phyloP scores from a whole-genome alignment of 2,329 filamentous ascomycete species.

The Seiridium cupressi region DNA sequence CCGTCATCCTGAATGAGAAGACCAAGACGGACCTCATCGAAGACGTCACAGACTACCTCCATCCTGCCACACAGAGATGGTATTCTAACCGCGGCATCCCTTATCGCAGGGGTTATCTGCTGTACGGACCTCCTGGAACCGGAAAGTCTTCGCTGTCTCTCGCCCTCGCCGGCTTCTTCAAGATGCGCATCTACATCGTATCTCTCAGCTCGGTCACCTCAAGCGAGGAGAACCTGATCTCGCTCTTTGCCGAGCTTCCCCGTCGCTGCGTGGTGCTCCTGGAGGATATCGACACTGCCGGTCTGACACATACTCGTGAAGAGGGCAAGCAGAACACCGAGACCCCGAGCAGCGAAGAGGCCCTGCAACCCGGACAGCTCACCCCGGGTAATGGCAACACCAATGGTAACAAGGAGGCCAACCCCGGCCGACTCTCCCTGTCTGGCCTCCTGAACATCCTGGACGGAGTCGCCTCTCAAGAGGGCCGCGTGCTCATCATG shows the following conservation, averaged over 20 bases:
- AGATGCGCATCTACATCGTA: constrained; percentile 70
- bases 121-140: constrained; percentile 77
- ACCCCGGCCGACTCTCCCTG: constrained; percentile 55
- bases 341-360: constrained; percentile 11
- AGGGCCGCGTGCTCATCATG: constrained; percentile 64
- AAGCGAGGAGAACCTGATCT: constrained; percentile 63
- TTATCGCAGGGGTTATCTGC: constrained; percentile 79
- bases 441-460: constrained; percentile 80
- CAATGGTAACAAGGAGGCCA: constrained; percentile 14
- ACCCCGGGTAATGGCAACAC: constrained; percentile 27
- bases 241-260: constrained; percentile 66
- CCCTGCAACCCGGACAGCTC: constrained; percentile 30
- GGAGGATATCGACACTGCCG: constrained; percentile 74
- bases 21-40: constrained; percentile 58
- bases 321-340: not conserved
- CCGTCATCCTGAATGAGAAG: constrained; percentile 61
- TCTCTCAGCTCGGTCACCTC: constrained; percentile 62
- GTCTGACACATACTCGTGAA: constrained; percentile 61
- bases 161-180: constrained; percentile 68
- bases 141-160: constrained; percentile 74
- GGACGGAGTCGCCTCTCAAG: constrained; percentile 67
- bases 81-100: constrained; percentile 83
- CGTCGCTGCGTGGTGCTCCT: constrained; percentile 70
- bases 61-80: constrained; percentile 67
- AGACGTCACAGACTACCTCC: constrained; percentile 63